A percentile compares a stretch with the other conserved stretches of the same genome.
These are phyloP conservation scores for Trypanosoma lewisi DNA, from an alignment of 208 protist species.

Conservation along the genomic window DNA sequence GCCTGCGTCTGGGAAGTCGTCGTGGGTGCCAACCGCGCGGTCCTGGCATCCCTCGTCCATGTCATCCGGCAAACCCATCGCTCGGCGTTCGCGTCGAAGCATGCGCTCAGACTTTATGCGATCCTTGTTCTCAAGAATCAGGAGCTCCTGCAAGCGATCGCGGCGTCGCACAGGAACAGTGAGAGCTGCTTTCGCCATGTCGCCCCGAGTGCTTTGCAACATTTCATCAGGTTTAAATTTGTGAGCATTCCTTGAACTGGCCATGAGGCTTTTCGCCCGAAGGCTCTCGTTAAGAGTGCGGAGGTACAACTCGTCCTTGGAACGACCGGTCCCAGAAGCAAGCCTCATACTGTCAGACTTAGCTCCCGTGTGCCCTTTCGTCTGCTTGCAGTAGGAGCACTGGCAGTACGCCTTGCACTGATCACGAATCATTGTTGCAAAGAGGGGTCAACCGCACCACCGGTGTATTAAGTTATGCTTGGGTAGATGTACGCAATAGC, in stretches of 20 bases:
- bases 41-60: slow-evolving; percentile 24
- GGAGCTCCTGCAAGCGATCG: slow-evolving; percentile 84
- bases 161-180: slow-evolving; percentile 80
- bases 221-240: slow-evolving; percentile 82
- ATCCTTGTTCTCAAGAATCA: slow-evolving; percentile 81
- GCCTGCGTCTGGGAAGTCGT: slow-evolving; percentile 1
- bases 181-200: slow-evolving; percentile 46
- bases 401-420: slow-evolving; percentile 82
- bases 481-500: no score
- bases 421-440: slow-evolving; percentile 56
- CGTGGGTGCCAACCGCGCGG: slow-evolving; percentile 15
- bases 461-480: background rate
- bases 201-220: slow-evolving; percentile 76
- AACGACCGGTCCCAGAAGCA: slow-evolving; percentile 27
- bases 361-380: slow-evolving; percentile 24
- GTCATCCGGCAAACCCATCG: slow-evolving; percentile 42
- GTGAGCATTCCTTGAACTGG: slow-evolving; percentile 64
- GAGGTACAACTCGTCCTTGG: slow-evolving; percentile 77
- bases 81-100: slow-evolving; percentile 52
- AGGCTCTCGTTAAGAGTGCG: slow-evolving; percentile 60
- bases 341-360: slow-evolving; percentile 30
- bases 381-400: slow-evolving; percentile 66
- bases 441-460: background rate
- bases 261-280: slow-evolving; percentile 46
- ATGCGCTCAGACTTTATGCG: slow-evolving; percentile 59